Base-by-base conservation (phyloP, 2,329 filamentous ascomycete genomes). In the Paraphaeosphaeria sporulosa region DNA sequence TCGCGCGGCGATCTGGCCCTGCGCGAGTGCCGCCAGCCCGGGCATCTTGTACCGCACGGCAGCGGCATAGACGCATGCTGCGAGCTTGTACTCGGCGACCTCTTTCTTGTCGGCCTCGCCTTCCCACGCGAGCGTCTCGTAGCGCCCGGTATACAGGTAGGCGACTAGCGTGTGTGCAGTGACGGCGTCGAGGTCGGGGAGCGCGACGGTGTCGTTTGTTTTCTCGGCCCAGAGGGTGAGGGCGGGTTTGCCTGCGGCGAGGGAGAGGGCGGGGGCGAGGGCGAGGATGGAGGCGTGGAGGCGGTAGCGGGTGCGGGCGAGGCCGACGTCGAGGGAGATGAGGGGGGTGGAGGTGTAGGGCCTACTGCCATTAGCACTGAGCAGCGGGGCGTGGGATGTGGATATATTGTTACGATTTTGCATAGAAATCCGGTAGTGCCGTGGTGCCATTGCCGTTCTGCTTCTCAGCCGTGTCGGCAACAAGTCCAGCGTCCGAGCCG, bases 1-100 rank as follows among this genome's bases (percentile, higher is more conserved):
- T 8, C 64, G 55, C 4, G 61, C 61, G 3, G 40, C 63, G n/a
- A 75, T 67, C 23, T 64, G 63, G 2, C 66, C 57, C 7, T 70
- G 71, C 0, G 73, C 70, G 0, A 76, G 61, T 25, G 70, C 61
- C 0, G 64, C 68, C 0, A 75, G 68, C 0, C 68, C 64, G 2
- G 70, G 64, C 2, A 76, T 52, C 30, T 70, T 61, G 51, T 72
- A 74, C 4, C 66, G 64, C 1, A 65, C 56, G 2, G 73, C 72
- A 0, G 71, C 71, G 48, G 66, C 71, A 50, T 76, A 76, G 0
- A 71, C 65, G 49, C 68, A 68, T 0, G 68, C 68, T 9, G 67
- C 60, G 1, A 67, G 59, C 23, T 66, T 71, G 55, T 71, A 72
- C 6, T 30, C 57, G 1, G 57, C 25, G 3, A 63, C 6, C 10